A percentile compares a stretch with the other conserved stretches of the same genome.
Conservation (phyloP, 2,329 filamentous ascomycete species). For the Dothistroma pini region DNA sequence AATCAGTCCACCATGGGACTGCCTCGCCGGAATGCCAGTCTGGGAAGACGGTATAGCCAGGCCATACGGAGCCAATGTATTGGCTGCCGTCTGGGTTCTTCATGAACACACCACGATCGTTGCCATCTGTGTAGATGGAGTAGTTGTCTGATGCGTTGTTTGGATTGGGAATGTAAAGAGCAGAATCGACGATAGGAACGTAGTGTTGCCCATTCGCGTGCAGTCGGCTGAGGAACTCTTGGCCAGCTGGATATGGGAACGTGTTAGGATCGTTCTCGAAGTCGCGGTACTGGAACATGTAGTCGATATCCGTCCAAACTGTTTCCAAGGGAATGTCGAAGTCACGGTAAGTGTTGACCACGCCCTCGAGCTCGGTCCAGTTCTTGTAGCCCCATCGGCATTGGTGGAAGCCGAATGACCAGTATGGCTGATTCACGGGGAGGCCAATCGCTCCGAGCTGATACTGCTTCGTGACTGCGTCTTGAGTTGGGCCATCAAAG, state of each 20-base stretch:
- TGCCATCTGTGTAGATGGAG: constrained; percentile 35
- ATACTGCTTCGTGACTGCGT: constrained; percentile 67
- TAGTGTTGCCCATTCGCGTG: constrained; percentile 56
- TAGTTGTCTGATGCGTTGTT: constrained; percentile 64
- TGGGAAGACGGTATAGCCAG: constrained; percentile 56
- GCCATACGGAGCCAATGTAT: constrained; percentile 52
- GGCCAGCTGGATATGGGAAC: constrained; percentile 49
- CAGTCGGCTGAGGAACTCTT: constrained; percentile 51
- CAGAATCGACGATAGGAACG: constrained; percentile 58
- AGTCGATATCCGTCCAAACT: constrained; percentile 48
- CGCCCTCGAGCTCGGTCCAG: constrained; percentile 62
- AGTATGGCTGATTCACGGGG: constrained; percentile 78
- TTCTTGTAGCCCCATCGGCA: constrained; percentile 79
- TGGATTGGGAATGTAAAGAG: constrained; percentile 70
- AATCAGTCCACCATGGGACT: constrained; percentile 57
- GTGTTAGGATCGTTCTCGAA: constrained; percentile 55
- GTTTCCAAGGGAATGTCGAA: constrained; percentile 57
- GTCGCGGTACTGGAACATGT: constrained; percentile 59
- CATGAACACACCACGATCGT: constrained; percentile 35
- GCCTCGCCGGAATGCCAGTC: constrained; percentile 60
- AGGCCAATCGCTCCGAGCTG: constrained; percentile 63
- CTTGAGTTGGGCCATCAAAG: constrained; percentile 66
- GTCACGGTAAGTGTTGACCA: constrained; percentile 51
- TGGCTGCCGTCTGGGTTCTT: constrained; percentile 35
- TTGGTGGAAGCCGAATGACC: constrained; percentile 76